phyloP scores from a whole-genome alignment of 2,329 filamentous ascomycete genomes.

The Clarireedia paspali region DNA sequence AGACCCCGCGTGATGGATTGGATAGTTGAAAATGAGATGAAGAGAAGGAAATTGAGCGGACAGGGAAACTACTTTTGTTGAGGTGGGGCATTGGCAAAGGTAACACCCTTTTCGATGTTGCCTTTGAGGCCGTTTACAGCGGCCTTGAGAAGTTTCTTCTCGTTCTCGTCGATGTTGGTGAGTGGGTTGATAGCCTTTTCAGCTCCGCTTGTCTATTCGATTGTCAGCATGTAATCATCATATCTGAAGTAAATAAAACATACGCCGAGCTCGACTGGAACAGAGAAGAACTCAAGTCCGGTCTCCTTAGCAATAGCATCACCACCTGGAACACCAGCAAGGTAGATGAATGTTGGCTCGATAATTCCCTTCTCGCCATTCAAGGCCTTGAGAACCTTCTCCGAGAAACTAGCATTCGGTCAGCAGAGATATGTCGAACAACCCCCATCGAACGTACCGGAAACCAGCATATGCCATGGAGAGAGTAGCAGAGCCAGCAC shows the following conservation, averaged over 20 bases:
- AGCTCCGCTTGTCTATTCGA: constrained; percentile 60
- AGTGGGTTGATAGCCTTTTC: constrained; percentile 7
- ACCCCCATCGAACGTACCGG: constrained; percentile 49
- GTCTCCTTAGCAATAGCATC: constrained; percentile 77
- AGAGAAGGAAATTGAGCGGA: not conserved
- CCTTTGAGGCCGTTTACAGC: constrained; percentile 29
- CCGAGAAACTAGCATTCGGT: constrained; percentile 62
- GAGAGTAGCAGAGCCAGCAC: constrained; percentile 91
- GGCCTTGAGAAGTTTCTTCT: constrained; percentile 8
- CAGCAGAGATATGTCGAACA: constrained; percentile 5
- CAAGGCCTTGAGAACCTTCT: constrained; percentile 89
- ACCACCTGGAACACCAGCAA: constrained; percentile 81
- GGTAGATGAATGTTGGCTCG: constrained; percentile 93
- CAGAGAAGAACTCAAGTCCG: constrained; percentile 90
- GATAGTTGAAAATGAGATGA: not conserved
- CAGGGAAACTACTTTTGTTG: constrained; percentile 13
- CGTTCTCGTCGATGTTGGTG: constrained; percentile 21
- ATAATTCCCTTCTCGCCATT: constrained; percentile 89
- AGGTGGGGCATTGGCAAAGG: constrained; percentile 35
- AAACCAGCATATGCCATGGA: constrained; percentile 98
- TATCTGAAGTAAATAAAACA: constrained; percentile 47
- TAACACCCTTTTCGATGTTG: constrained; percentile 89
- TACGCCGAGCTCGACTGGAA: constrained; percentile 92
- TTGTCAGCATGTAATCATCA: constrained; percentile 71
- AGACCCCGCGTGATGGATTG: not conserved